Conservation (phyloP, 2,329 filamentous ascomycete species). For the Alternaria arbusti region DNA sequence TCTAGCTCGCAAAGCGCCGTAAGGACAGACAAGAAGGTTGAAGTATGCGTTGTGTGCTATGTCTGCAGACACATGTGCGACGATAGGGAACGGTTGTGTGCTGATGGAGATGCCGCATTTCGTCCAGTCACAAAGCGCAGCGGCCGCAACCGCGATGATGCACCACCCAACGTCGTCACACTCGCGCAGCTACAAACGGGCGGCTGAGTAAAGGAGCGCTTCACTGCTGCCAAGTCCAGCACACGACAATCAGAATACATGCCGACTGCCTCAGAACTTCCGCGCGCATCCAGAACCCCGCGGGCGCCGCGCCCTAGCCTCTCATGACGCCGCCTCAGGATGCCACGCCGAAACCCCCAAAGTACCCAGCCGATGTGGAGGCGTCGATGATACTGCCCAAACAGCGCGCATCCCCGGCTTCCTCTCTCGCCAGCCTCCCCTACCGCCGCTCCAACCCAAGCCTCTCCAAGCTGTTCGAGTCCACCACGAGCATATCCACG, state of each 20-base stretch:
- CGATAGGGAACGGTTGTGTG: conserved; percentile 11
- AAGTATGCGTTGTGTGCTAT: not conserved
- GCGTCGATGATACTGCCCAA: conserved; percentile 67
- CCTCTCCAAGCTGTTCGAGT: conserved; percentile 60
- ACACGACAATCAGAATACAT: conserved; percentile 38
- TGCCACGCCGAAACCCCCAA: conserved; percentile 45
- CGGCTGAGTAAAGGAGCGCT: conserved; percentile 7
- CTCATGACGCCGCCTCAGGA: conserved; percentile 51
- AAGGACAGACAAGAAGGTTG: conserved; percentile 6
- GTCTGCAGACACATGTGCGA: conserved; percentile 1
- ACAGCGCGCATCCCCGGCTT: conserved; percentile 64
- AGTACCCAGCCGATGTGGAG: conserved; percentile 65
- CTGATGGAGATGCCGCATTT: conserved; percentile 37
- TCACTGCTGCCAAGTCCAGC: conserved; percentile 5
- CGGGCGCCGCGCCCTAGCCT: conserved; percentile 47
- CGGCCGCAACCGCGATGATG: conserved; percentile 35
- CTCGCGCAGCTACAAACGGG: conserved; percentile 16
- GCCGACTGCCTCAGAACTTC: conserved; percentile 33
- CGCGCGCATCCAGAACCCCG: conserved; percentile 38
- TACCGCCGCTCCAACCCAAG: conserved; percentile 61
- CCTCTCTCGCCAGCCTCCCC: conserved; percentile 64
- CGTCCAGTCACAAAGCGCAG: conserved; percentile 42
- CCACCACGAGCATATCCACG: conserved; percentile 54
- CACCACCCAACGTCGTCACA: conserved; percentile 28
- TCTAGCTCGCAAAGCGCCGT: not conserved